These are phyloP conservation scores for Eimeria zaria DNA, from an alignment of 169 alveolate species.

Conservation along the genomic window DNA sequence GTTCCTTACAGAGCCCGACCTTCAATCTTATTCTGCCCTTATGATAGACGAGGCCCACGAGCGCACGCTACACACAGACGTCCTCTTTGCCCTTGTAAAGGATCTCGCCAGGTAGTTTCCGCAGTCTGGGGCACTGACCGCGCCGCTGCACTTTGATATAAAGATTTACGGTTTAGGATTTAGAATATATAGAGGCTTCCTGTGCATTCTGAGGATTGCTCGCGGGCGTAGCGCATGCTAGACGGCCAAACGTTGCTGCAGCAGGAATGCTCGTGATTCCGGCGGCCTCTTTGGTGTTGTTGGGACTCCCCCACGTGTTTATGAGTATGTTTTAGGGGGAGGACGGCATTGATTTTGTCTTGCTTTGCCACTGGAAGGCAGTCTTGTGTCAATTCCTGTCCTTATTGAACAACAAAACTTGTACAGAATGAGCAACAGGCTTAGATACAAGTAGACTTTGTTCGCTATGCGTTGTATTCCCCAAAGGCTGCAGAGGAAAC, in stretches of 20 bases:
- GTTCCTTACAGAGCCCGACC: slow-evolving; percentile 97
- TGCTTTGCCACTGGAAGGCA: neutral
- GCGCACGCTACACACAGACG: slow-evolving; percentile 99
- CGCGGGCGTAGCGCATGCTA: neutral
- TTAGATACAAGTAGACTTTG: neutral
- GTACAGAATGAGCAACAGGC: neutral
- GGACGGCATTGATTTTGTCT: neutral
- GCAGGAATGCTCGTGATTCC: neutral
- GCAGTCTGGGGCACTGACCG: neutral
- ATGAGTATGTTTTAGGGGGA: neutral
- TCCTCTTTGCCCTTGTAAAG: slow-evolving; percentile 98
- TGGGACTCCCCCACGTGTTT: neutral
- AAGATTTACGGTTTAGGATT: neutral
- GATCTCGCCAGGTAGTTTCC: slow-evolving; percentile 91
- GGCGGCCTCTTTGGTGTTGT: neutral
- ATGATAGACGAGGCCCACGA: slow-evolving; percentile 99
- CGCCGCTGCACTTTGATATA: neutral
- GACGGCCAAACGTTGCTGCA: neutral
- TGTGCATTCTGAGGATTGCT: neutral
- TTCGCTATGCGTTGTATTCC: neutral
- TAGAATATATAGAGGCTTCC: neutral
- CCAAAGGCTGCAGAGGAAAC: neutral
- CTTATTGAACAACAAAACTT: neutral
- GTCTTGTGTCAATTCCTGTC: neutral
- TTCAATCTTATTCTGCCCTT: slow-evolving; percentile 96